Conservation (phyloP, 805 yeast species). For the Teunomyces cretensis region DNA sequence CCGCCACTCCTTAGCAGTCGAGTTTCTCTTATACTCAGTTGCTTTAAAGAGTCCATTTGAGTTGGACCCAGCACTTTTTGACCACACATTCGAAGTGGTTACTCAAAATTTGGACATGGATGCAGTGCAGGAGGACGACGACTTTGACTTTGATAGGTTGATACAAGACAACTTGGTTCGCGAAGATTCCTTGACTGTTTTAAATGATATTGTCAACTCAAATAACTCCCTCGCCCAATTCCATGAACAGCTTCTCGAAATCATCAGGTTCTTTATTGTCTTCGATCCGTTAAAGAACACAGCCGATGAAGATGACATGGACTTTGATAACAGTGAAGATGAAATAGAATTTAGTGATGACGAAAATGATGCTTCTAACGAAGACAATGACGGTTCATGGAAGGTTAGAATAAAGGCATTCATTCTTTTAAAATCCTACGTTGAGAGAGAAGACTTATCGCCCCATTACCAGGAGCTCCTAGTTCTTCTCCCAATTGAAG, state of each 20-base stretch:
- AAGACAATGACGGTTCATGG: slow-evolving; percentile 53
- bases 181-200: slow-evolving; percentile 48
- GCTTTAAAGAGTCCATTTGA: slow-evolving; percentile 3
- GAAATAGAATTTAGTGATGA: slow-evolving; percentile 35
- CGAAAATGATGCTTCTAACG: slow-evolving; percentile 49
- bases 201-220: slow-evolving; percentile 31
- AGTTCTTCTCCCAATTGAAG: slow-evolving; percentile 31
- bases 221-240: slow-evolving; percentile 10
- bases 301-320: slow-evolving; percentile 28
- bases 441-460: slow-evolving; percentile 29
- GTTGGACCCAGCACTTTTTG: slow-evolving; percentile 6
- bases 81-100: slow-evolving; percentile 7
- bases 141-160: slow-evolving; percentile 45
- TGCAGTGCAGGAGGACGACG: slow-evolving; percentile 11
- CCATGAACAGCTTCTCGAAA: slow-evolving; percentile 14
- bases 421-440: slow-evolving; percentile 37
- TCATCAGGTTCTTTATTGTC: slow-evolving; percentile 22
- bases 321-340: slow-evolving; percentile 13
- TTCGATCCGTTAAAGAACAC: slow-evolving; percentile 30
- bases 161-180: slow-evolving; percentile 47
- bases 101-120: slow-evolving; percentile 3
- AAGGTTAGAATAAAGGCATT: slow-evolving; percentile 57
- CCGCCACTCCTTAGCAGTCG: not conserved
- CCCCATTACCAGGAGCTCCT: slow-evolving; percentile 31
- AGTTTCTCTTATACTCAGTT: slow-evolving; percentile 9